These are phyloP conservation scores for Heterobasidion parviporum DNA, from an alignment of 1,284 basidiomycete genomes.

Conservation along the genomic window DNA sequence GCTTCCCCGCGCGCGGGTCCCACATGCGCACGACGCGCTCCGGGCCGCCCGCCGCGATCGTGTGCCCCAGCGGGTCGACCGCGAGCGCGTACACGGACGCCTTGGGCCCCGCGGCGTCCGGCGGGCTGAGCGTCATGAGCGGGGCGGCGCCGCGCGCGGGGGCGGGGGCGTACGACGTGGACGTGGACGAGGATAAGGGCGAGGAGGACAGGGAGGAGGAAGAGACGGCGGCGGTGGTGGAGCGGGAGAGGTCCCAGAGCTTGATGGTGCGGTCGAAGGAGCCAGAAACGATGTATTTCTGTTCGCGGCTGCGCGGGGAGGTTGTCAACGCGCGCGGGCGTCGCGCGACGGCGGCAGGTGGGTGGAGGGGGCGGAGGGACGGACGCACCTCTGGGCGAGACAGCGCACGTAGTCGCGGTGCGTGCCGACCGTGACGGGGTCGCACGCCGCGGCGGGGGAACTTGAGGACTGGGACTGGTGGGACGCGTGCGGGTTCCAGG, in stretches of 20 bases:
- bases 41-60: conserved; percentile 85
- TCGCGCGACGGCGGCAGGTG: not conserved
- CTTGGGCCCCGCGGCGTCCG: conserved; percentile 58
- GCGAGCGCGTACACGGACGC: conserved; percentile 77
- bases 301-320: conserved; percentile 48
- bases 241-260: conserved; percentile 80
- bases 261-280: conserved; percentile 93
- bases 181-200: not conserved
- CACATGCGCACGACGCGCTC: conserved; percentile 87
- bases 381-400: conserved; percentile 61
- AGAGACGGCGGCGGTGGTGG: conserved; percentile 3
- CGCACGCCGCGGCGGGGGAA: conserved; percentile 21
- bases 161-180: conserved; percentile 8
- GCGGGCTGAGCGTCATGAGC: conserved; percentile 50
- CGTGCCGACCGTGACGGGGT: conserved; percentile 71
- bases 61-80: conserved; percentile 70
- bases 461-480: not conserved
- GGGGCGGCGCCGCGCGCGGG: conserved; percentile 9
- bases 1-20: conserved; percentile 82
- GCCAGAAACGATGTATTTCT: conserved; percentile 86
- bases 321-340: conserved; percentile 5
- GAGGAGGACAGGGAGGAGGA: not conserved
- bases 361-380: conserved; percentile 10
- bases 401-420: conserved; percentile 92
- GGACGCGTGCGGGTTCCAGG: conserved; percentile 83